Conservation (phyloP, 1,284 basidiomycete species). For the Singerocomus inundabilis region DNA sequence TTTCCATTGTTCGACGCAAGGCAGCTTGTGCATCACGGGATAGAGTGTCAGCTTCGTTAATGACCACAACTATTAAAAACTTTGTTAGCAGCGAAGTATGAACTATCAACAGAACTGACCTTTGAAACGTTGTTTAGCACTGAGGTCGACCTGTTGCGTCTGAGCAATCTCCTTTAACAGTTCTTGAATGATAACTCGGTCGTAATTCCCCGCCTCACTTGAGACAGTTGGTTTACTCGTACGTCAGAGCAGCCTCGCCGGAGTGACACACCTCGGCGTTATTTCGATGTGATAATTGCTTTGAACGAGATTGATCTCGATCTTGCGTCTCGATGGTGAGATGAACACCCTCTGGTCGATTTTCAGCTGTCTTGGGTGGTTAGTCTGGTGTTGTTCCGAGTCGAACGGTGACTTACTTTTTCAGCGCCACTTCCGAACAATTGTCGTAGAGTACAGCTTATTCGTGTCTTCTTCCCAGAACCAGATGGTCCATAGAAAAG, state of each 20-base stretch:
- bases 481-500: conserved; percentile 98
- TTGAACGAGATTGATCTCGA: conserved; percentile 97
- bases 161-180: conserved; percentile 98
- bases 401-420: conserved; percentile 57
- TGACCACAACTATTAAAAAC: conserved; percentile 79
- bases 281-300: conserved; percentile 98
- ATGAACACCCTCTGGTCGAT: conserved; percentile 98
- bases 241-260: neutral
- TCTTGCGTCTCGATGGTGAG: conserved; percentile 91
- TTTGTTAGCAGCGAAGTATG: conserved; percentile 3
- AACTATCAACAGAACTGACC: conserved; percentile 46
- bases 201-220: conserved; percentile 96
- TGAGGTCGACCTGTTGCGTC: conserved; percentile 96
- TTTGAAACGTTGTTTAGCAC: conserved; percentile 95
- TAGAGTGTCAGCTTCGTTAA: conserved; percentile 96
- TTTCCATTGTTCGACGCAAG: conserved; percentile 97
- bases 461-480: conserved; percentile 97
- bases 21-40: conserved; percentile 97
- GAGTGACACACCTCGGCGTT: conserved; percentile 79
- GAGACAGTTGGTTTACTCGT: conserved; percentile 3
- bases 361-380: conserved; percentile 67
- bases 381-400: conserved; percentile 1
- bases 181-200: conserved; percentile 95
- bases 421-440: conserved; percentile 92
- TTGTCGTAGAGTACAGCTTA: conserved; percentile 85